Percentiles rank a stretch among this genome's conserved stretches.
Evolutionary conservation across 179 eudicot species (phyloP).

Genomic region (Heliamphora pulchella): DNA sequence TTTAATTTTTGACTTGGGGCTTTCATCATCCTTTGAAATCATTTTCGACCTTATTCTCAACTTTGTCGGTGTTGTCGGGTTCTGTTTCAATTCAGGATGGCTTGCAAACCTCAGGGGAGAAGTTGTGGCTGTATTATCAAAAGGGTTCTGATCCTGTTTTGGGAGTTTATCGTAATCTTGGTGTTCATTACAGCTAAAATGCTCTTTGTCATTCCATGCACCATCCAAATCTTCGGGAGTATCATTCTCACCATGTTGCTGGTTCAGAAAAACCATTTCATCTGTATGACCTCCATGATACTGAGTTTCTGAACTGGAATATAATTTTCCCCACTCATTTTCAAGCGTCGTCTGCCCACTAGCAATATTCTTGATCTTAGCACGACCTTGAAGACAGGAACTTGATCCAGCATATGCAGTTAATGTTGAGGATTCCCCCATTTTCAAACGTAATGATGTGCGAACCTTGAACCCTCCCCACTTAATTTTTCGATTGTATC

Average conservation of each 20-base stretch:
- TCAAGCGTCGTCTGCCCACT: slow-evolving; percentile 21
- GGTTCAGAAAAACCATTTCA: slow-evolving; percentile 20
- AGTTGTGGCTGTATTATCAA: slow-evolving; percentile 21
- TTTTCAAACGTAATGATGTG: slow-evolving; percentile 53
- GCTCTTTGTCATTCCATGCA: slow-evolving; percentile 16
- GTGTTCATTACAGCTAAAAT: slow-evolving; percentile 17
- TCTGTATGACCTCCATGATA: slow-evolving; percentile 19
- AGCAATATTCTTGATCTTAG: slow-evolving; percentile 19
- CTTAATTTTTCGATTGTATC: slow-evolving; percentile 28
- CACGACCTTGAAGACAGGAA: slow-evolving; percentile 18
- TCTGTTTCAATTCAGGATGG: slow-evolving; percentile 27
- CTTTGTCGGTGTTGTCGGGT: slow-evolving; percentile 36
- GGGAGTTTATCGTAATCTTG: slow-evolving; percentile 25
- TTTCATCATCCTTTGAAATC: slow-evolving; percentile 25
- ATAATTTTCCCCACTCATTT: slow-evolving; percentile 16
- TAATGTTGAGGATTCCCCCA: slow-evolving; percentile 29
- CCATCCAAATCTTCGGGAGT: slow-evolving; percentile 13
- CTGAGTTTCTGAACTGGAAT: slow-evolving; percentile 17
- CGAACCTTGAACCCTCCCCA: slow-evolving; percentile 64
- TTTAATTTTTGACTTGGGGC: slow-evolving; percentile 19
- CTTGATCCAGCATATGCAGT: slow-evolving; percentile 12
- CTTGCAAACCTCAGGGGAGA: slow-evolving; percentile 21
- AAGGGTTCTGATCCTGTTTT: slow-evolving; percentile 22
- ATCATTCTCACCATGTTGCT: slow-evolving; percentile 19
- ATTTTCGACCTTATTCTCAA: slow-evolving; percentile 50